phyloP scores from a whole-genome alignment of 1,139 yeast genomes.

The Candida gigantensis region DNA sequence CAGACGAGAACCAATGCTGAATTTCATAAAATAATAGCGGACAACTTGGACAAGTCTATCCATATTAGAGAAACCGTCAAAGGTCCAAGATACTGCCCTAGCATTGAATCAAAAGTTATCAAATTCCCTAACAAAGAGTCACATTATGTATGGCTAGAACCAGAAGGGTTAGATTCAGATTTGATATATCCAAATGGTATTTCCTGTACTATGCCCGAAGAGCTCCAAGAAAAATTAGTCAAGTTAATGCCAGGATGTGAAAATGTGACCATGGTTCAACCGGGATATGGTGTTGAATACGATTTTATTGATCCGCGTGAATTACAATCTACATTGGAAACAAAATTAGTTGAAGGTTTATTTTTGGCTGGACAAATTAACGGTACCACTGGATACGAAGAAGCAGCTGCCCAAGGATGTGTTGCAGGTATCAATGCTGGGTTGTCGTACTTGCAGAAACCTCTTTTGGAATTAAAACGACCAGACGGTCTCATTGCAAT shows the following conservation, averaged over 20 bases:
- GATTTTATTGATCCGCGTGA: slow-evolving; percentile 96
- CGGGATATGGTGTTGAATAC: slow-evolving; percentile 98
- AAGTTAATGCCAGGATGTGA: slow-evolving; percentile 86
- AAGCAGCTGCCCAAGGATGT: slow-evolving; percentile 96
- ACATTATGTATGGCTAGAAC: slow-evolving; percentile 93
- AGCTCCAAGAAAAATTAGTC: slow-evolving; percentile 76
- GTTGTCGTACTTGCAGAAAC: slow-evolving; percentile 39
- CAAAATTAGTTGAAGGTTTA: slow-evolving; percentile 75
- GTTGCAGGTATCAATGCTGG: slow-evolving; percentile 97
- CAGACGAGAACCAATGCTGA: slow-evolving; percentile 77
- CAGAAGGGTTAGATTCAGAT: slow-evolving; percentile 87
- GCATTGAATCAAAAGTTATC: slow-evolving; percentile 85
- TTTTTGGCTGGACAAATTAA: slow-evolving; percentile 96
- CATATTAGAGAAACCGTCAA: slow-evolving; percentile 93
- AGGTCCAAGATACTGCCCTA: slow-evolving; percentile 98
- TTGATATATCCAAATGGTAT: slow-evolving; percentile 95
- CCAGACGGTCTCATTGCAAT: slow-evolving; percentile 92
- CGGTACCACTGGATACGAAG: slow-evolving; percentile 99
- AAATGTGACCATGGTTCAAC: slow-evolving; percentile 82
- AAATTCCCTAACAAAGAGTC: slow-evolving; percentile 74
- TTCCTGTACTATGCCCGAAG: slow-evolving; percentile 95
- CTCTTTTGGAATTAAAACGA: slow-evolving; percentile 60
- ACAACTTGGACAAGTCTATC: slow-evolving; percentile 76
- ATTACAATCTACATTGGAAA: slow-evolving; percentile 72
- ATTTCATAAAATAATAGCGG: slow-evolving; percentile 67